phyloP scores from a whole-genome alignment of 345 rosid genomes.

The Pugionium cornutum region DNA sequence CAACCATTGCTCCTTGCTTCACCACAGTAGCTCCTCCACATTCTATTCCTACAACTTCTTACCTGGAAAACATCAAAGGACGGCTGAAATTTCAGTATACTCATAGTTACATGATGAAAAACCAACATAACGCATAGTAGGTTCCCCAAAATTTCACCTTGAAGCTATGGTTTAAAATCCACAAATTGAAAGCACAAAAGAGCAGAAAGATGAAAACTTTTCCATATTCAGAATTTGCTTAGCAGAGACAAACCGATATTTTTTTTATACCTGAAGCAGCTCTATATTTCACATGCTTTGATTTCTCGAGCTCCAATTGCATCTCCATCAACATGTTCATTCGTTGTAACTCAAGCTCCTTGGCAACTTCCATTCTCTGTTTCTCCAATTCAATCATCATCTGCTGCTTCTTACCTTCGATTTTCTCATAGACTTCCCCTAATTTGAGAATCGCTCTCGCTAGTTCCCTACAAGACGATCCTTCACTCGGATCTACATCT shows the following conservation, averaged over 20 bases:
- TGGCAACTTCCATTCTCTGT: conserved; percentile 71
- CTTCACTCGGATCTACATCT: conserved; percentile 46
- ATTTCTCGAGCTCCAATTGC: conserved; percentile 65
- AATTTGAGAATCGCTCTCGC: conserved; percentile 65
- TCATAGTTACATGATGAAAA: too few species aligned
- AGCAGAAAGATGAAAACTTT: conserved; percentile 24
- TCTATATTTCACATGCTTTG: conserved; percentile 42
- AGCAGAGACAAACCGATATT: background rate
- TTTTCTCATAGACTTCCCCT: conserved; percentile 69
- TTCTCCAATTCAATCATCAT: conserved; percentile 77
- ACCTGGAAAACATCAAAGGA: conserved; percentile 23
- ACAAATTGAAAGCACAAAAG: too few species aligned
- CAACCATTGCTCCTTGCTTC: conserved; percentile 32
- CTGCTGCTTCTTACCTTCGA: conserved; percentile 61
- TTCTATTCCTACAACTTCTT: conserved; percentile 38
- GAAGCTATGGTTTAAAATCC: too few species aligned
- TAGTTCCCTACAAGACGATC: conserved; percentile 50
- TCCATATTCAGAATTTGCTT: background rate
- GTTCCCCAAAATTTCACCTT: conserved; percentile 1
- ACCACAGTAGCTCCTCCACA: conserved; percentile 28
- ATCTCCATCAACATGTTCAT: conserved; percentile 74
- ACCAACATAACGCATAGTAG: too few species aligned
- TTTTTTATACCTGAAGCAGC: conserved; percentile 39
- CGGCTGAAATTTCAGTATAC: conserved; percentile 14
- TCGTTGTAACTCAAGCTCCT: conserved; percentile 67